Percentiles rank a stretch among this genome's conserved stretches.
Conservation (phyloP, 768 basidiomycete species). For the Russula emetica region DNA sequence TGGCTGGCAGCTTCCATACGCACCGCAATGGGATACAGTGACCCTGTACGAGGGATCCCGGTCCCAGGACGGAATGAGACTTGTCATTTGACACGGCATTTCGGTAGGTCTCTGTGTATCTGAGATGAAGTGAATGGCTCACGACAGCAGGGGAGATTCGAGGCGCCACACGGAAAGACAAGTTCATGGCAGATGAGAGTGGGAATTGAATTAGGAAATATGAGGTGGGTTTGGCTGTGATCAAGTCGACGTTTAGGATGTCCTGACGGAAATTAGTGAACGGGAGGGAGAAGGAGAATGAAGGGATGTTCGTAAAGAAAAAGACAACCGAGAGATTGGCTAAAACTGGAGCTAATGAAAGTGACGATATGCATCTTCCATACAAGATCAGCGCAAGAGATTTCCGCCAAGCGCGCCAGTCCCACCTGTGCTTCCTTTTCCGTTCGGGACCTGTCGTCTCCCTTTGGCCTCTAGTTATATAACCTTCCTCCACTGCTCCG, state of each 20-base stretch:
- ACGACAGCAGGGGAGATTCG: neutral
- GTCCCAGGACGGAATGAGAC: conserved; percentile 11
- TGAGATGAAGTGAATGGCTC: conserved; percentile 1
- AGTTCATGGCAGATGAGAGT: conserved; percentile 3
- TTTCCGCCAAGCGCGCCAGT: conserved; percentile 20
- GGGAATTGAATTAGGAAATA: conserved; percentile 18
- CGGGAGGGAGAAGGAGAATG: neutral
- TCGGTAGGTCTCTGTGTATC: conserved; percentile 2
- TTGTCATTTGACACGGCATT: conserved; percentile 9
- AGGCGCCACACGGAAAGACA: neutral
- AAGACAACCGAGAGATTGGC: conserved; percentile 20
- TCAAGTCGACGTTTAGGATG: conserved; percentile 6
- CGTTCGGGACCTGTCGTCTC: conserved; percentile 27
- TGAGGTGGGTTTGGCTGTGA: conserved; percentile 18
- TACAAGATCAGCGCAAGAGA: conserved; percentile 28
- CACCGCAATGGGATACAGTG: conserved; percentile 7
- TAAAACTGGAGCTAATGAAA: conserved; percentile 21
- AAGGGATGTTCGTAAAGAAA: conserved; percentile 7
- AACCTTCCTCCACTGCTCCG: conserved; percentile 22
- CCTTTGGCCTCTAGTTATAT: conserved; percentile 30
- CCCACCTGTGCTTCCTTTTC: conserved; percentile 25
- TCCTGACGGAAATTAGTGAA: conserved; percentile 18
- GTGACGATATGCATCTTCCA: conserved; percentile 25
- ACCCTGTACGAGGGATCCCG: neutral
- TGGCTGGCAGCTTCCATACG: conserved; percentile 24